Percentiles rank a stretch among this genome's conserved stretches.
Conservation (phyloP, 2,329 filamentous ascomycete genomes). For the Alternaria sp. region DNA sequence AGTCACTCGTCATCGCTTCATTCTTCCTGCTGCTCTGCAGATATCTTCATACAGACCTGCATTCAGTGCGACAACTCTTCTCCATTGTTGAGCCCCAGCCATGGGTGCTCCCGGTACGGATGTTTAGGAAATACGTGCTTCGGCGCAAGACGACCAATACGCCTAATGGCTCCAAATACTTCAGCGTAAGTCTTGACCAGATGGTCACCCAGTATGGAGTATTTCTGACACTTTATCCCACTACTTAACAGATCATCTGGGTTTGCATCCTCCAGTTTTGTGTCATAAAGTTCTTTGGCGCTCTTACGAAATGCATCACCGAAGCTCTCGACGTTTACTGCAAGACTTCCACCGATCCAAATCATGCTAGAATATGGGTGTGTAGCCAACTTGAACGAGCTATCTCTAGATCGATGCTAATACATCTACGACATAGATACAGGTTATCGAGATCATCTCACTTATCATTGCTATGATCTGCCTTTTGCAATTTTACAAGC, state of each 20-base stretch:
- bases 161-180: not conserved
- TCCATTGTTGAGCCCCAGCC: not conserved
- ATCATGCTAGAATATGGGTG: not conserved
- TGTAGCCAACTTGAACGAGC: not conserved
- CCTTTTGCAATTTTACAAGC: not conserved
- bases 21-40: not conserved
- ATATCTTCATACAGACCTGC: not conserved
- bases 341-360: not conserved
- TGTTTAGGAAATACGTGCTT: not conserved
- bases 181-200: not conserved
- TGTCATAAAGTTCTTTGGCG: not conserved
- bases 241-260: not conserved
- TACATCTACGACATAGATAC: not conserved
- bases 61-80: not conserved
- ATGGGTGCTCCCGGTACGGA: not conserved
- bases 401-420: not conserved
- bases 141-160: not conserved
- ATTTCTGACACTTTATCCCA: not conserved
- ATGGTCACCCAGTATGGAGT: not conserved
- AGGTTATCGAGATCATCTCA: not conserved
- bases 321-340: not conserved
- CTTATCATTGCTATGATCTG: not conserved
- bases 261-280: not conserved
- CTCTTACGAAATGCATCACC: not conserved
- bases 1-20: not conserved